Conservation (phyloP, 148 eudicot species). For the Rhododendron griersonianum region DNA sequence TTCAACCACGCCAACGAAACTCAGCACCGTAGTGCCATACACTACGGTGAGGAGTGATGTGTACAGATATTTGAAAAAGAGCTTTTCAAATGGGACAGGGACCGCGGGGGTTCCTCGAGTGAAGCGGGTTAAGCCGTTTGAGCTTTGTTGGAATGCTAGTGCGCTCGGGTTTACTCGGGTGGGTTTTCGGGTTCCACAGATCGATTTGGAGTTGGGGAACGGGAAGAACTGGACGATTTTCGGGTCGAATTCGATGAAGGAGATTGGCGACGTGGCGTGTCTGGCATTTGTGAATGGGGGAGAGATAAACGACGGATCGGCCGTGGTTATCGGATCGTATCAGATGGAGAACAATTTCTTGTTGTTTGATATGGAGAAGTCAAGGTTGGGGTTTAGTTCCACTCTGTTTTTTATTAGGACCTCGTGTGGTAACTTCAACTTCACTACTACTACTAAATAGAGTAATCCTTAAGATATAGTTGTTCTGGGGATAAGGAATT, state of each 20-base stretch:
- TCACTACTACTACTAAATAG: conserved; percentile 9
- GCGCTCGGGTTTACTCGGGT: conserved; percentile 18
- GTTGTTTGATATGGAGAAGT: conserved; percentile 31
- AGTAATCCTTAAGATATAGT: neutral
- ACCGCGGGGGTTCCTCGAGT: conserved; percentile 11
- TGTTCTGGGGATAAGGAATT: neutral
- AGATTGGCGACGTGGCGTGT: conserved; percentile 29
- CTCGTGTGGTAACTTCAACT: conserved; percentile 39
- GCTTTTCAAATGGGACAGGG: neutral
- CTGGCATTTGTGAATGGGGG: conserved; percentile 49
- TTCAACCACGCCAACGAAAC: neutral
- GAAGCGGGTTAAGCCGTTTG: conserved; percentile 27
- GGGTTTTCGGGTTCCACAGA: conserved; percentile 26
- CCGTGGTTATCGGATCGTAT: conserved; percentile 32
- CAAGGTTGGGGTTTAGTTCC: conserved; percentile 43
- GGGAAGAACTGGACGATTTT: conserved; percentile 43
- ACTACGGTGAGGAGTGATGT: neutral
- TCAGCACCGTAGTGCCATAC: conserved; percentile 1
- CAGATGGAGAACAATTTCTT: conserved; percentile 47
- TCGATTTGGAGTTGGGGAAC: conserved; percentile 28
- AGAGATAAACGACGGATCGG: conserved; percentile 15
- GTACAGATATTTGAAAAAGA: conserved; percentile 9
- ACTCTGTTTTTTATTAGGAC: conserved; percentile 29
- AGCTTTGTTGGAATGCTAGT: conserved; percentile 29
- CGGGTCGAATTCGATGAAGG: conserved; percentile 34